Percentiles rank a stretch among this genome's conserved stretches.
Evolutionary conservation across 768 basidiomycete species (phyloP).

Genomic region (Mycena alexandri): DNA sequence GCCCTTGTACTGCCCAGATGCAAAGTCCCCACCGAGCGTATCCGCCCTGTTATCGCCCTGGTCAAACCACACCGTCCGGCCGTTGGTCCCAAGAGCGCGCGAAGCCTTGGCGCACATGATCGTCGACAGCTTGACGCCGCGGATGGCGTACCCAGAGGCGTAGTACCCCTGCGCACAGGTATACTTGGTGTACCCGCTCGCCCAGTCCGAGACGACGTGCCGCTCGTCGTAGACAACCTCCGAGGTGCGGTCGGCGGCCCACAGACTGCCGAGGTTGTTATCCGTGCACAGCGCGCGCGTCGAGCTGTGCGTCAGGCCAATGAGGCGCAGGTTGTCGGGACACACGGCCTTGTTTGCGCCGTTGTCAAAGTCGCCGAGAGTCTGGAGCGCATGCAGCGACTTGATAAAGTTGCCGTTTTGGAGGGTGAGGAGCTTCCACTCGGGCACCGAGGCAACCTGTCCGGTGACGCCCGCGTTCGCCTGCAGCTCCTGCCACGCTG

Average conservation of each 20-base stretch:
- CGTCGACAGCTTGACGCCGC: conserved; percentile 31
- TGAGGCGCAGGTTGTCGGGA: conserved; percentile 36
- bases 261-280: conserved; percentile 21
- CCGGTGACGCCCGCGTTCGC: background rate
- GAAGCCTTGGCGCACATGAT: conserved; percentile 28
- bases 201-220: conserved; percentile 34
- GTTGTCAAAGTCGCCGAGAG: conserved; percentile 36
- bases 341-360: conserved; percentile 34
- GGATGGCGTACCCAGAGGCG: conserved; percentile 31
- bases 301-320: conserved; percentile 31
- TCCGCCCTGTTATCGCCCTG: conserved; percentile 32
- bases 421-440: conserved; percentile 32
- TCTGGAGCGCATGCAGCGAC: conserved; percentile 18
- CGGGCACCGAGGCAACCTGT: conserved; percentile 1
- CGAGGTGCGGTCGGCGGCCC: conserved; percentile 16
- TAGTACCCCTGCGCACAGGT: conserved; percentile 25
- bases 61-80: conserved; percentile 39
- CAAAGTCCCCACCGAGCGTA: conserved; percentile 30
- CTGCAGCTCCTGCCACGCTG: conserved; percentile 20
- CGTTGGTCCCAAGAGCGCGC: conserved; percentile 17
- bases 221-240: conserved; percentile 30
- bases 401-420: conserved; percentile 31
- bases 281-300: conserved; percentile 37
- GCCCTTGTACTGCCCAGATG: conserved; percentile 26
- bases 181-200: conserved; percentile 35